Evolutionary conservation across 257 asterid species (phyloP).

Genomic region (Linderniella brevidens): DNA sequence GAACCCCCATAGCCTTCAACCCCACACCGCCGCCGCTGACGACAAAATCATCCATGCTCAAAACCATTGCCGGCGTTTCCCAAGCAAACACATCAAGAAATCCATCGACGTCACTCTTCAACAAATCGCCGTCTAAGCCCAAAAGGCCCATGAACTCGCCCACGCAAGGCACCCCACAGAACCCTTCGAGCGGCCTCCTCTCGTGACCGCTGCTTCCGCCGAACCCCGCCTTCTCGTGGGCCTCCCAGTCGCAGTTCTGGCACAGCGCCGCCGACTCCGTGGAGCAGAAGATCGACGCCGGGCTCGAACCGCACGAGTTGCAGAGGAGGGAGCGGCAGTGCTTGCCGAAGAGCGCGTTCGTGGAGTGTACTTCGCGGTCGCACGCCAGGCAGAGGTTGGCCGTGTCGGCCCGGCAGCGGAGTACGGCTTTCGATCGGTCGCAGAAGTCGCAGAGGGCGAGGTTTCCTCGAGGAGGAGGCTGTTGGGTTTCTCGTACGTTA

Average conservation of each 20-base stretch:
- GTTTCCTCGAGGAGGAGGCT: not conserved
- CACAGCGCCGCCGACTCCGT: conserved; percentile 55
- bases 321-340: conserved; percentile 78
- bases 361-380: conserved; percentile 77
- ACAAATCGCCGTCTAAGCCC: conserved; percentile 55
- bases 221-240: conserved; percentile 17
- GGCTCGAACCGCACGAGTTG: conserved; percentile 49
- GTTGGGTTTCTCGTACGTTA: too few relatives aligned
- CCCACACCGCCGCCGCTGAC: conserved; percentile 24
- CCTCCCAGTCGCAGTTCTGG: conserved; percentile 94
- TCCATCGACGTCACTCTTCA: conserved; percentile 30
- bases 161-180: conserved; percentile 55
- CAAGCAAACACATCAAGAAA: conserved; percentile 20
- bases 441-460: conserved; percentile 57
- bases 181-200: conserved; percentile 81
- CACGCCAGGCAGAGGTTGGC: conserved; percentile 77
- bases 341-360: conserved; percentile 68
- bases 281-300: conserved; percentile 63
- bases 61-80: conserved; percentile 46
- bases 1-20: conserved; percentile 81
- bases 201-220: conserved; percentile 38
- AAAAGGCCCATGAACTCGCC: conserved; percentile 35
- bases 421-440: conserved; percentile 37
- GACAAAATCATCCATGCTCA: conserved; percentile 62
- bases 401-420: conserved; percentile 85